A percentile compares a stretch with the other conserved stretches of the same genome.
Conservation (phyloP, 2,329 filamentous ascomycete species). For the Sclerotinia minor region DNA sequence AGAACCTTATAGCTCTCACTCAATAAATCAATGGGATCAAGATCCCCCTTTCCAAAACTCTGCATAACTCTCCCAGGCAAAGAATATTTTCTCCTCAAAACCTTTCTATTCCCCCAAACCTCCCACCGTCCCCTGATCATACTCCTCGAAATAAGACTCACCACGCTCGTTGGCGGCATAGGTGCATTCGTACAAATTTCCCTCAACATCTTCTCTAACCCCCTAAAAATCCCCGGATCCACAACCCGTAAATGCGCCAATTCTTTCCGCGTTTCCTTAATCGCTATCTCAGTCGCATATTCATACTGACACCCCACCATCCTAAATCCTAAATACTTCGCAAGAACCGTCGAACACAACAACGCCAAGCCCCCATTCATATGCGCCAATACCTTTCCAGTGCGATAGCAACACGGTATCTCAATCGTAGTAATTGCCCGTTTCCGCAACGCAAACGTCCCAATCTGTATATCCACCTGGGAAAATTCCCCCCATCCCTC, state of each 20-base stretch:
- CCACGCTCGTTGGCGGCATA: constrained; percentile 36
- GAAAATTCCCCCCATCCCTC: constrained; percentile 26
- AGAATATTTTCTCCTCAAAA: constrained; percentile 31
- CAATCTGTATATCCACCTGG: constrained; percentile 35
- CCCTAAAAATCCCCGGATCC: constrained; percentile 29
- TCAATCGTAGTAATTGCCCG: constrained; percentile 35
- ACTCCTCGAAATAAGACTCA: constrained; percentile 36
- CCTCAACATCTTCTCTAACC: constrained; percentile 30
- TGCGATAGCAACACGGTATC: constrained; percentile 33
- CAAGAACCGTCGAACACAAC: constrained; percentile 35
- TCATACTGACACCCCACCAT: constrained; percentile 39
- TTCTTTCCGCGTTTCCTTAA: constrained; percentile 30
- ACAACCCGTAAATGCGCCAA: constrained; percentile 19
- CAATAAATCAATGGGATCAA: constrained; percentile 33
- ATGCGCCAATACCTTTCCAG: neutral
- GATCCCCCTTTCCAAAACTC: constrained; percentile 27
- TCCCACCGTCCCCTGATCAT: constrained; percentile 38
- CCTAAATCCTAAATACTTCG: constrained; percentile 34
- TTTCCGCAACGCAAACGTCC: constrained; percentile 35
- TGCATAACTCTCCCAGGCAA: constrained; percentile 30
- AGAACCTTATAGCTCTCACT: constrained; percentile 31
- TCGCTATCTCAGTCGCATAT: constrained; percentile 35
- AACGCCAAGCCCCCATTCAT: constrained; percentile 30
- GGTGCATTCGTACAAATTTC: constrained; percentile 36
- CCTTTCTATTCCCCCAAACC: constrained; percentile 31